Percentiles rank a stretch among this genome's conserved stretches.
Conservation (phyloP, 2,329 filamentous ascomycete species). For the Monosporascus sp. region DNA sequence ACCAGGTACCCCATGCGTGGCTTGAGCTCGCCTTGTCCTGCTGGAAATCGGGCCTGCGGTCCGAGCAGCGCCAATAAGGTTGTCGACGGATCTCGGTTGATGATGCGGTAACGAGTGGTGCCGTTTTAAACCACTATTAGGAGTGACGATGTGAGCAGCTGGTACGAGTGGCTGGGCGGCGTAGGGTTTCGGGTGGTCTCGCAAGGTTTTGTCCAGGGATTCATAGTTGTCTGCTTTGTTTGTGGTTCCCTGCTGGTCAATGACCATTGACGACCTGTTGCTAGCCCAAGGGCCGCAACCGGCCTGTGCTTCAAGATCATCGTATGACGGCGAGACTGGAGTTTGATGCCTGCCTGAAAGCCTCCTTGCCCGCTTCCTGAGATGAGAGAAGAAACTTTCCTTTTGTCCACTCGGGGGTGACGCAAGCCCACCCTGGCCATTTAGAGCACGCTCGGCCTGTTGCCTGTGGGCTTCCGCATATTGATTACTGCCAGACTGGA, state of each 20-base stretch:
- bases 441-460: slow-evolving; percentile 85
- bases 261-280: slow-evolving; percentile 77
- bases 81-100: slow-evolving; percentile 59
- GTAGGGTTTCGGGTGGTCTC: slow-evolving; percentile 48
- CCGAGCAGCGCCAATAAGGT: slow-evolving; percentile 51
- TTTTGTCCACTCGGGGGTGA: slow-evolving; percentile 78
- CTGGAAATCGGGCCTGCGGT: slow-evolving; percentile 62
- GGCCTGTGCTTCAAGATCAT: slow-evolving; percentile 88
- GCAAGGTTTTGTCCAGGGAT: slow-evolving; percentile 53
- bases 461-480: slow-evolving; percentile 86
- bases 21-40: slow-evolving; percentile 73
- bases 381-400: slow-evolving; percentile 96
- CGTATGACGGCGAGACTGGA: slow-evolving; percentile 69
- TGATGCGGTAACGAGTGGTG: slow-evolving; percentile 61
- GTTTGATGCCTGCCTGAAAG: slow-evolving; percentile 88
- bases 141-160: slow-evolving; percentile 45
- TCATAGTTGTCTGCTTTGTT: slow-evolving; percentile 54
- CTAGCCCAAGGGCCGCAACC: slow-evolving; percentile 86
- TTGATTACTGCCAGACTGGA: slow-evolving; percentile 87
- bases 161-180: slow-evolving; percentile 42
- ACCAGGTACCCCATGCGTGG: slow-evolving; percentile 72
- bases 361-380: slow-evolving; percentile 85
- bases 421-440: slow-evolving; percentile 68
- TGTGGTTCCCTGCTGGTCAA: slow-evolving; percentile 52
- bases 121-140: slow-evolving; percentile 52